phyloP scores from a whole-genome alignment of 1,139 yeast species.

The Suhomyces bokatorum region DNA sequence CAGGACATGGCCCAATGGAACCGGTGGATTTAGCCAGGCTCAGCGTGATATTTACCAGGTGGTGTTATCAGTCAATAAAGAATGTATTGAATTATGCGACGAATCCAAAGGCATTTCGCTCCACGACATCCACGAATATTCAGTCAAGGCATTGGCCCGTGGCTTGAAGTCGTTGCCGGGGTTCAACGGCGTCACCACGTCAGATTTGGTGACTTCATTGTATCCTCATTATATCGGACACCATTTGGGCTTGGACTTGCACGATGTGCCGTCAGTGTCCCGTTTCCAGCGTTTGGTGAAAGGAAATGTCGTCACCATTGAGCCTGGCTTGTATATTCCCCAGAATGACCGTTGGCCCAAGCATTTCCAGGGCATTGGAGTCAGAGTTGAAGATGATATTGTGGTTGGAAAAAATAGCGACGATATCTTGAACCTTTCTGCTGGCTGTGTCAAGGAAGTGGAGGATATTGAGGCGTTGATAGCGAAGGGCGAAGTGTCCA shows the following conservation, averaged over 20 bases:
- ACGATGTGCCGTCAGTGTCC: slow-evolving; percentile 70
- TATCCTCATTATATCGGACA: slow-evolving; percentile 98
- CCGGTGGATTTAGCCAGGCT: slow-evolving; percentile 65
- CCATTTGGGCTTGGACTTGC: slow-evolving; percentile 90
- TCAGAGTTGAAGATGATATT: slow-evolving; percentile 90
- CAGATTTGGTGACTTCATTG: slow-evolving; percentile 55
- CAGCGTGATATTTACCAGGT: slow-evolving; percentile 88
- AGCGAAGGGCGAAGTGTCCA: slow-evolving; percentile 50
- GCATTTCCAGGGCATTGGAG: slow-evolving; percentile 84
- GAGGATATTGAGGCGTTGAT: slow-evolving; percentile 72
- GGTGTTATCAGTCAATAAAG: slow-evolving; percentile 77
- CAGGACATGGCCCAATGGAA: slow-evolving; percentile 89
- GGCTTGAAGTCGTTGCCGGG: slow-evolving; percentile 75
- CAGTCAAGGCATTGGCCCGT: slow-evolving; percentile 56
- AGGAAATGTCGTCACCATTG: slow-evolving; percentile 86
- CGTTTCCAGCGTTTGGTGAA: slow-evolving; percentile 49
- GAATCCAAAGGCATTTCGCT: slow-evolving; percentile 54
- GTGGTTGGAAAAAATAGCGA: slow-evolving; percentile 64
- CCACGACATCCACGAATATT: slow-evolving; percentile 73
- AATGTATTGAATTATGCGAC: slow-evolving; percentile 70
- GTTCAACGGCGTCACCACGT: slow-evolving; percentile 48
- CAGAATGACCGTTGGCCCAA: slow-evolving; percentile 66
- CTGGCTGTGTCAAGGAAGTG: slow-evolving; percentile 83
- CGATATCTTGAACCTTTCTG: slow-evolving; percentile 60
- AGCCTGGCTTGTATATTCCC: slow-evolving; percentile 93